Evolutionary conservation across 129 eudicot species (phyloP), one percentile per base, ranked within the genome.

Genomic region (Scalesia atractyloides): DNA sequence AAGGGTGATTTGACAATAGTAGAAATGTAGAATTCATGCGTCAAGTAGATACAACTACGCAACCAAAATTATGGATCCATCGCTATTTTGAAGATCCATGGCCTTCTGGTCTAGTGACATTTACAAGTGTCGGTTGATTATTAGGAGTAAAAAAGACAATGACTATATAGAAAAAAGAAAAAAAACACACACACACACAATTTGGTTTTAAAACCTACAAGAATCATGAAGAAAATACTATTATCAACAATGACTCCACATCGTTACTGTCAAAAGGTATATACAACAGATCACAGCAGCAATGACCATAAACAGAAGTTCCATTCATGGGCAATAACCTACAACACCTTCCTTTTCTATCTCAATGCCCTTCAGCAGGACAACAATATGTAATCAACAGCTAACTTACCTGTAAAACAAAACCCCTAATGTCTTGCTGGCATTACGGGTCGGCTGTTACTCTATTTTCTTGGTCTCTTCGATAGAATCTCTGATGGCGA

Each of bases 391-490:
- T 66, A 54, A 76, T 20, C 36, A 56, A 75, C 30, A 66, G 57
- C 62, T 76, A 53, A 43, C 66, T 68, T 26, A 50, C 43, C 65
- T 67, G 26, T 75, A 75, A 75, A 44, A 76, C 39, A 47, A 1
- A 63, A 49, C 60, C 73, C 67, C 18, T 67, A 22, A 66, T 49
- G 41, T 63, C 39, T 49, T 15, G 19, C 63, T 49, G 78, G 70
- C 62, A 50, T 73, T 63, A 33, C 10, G 34, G 57, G 14, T 19
- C 44, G 33, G 63, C 10, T 5, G 16, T 53, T 62, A 30, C 46
- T 63, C 74, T 86, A 80, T 78, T 86, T 89, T 66, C 87, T 83
- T 63, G 64, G 84, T 81, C 66, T 89, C 76, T 89, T 89, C 71
- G 87, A 70, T 7, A 77, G 80, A 48, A 47, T 75, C 54, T 84